Evolutionary conservation across 495 filamentous ascomycete genomes (phyloP).

Genomic region (Xylaria flabelliformis): DNA sequence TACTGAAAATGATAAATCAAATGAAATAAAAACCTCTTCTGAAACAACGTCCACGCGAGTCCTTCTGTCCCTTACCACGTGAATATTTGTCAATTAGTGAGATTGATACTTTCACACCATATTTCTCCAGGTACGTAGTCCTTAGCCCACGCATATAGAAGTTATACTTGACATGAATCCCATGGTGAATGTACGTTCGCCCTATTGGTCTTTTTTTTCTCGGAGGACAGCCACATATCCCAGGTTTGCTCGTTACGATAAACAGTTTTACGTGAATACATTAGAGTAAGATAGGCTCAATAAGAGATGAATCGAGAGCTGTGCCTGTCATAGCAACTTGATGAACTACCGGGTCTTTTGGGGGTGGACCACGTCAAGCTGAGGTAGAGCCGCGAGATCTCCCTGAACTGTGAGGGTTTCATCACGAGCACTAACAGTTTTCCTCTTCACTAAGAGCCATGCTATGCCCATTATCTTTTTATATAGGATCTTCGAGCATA

Average conservation of each 20-base stretch:
- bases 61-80: neutral
- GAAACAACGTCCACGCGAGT: neutral
- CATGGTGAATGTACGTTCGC: no score
- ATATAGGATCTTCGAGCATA: neutral
- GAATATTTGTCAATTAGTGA: neutral
- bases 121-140: neutral
- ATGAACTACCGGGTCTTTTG: neutral
- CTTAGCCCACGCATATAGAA: no score
- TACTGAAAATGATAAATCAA: neutral
- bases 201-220: neutral
- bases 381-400: neutral
- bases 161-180: neutral
- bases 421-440: neutral
- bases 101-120: neutral
- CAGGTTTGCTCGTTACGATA: no score
- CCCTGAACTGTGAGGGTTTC: neutral
- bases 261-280: neutral
- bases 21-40: conserved; percentile 2
- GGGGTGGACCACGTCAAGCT: neutral
- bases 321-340: neutral
- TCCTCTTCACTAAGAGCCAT: neutral
- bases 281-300: neutral
- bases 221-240: neutral
- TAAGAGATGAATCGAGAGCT: neutral
- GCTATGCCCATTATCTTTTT: neutral